Evolutionary conservation across 345 rosid species (phyloP), one percentile per base, ranked within the genome.

Genomic region (Populus davidiana): DNA sequence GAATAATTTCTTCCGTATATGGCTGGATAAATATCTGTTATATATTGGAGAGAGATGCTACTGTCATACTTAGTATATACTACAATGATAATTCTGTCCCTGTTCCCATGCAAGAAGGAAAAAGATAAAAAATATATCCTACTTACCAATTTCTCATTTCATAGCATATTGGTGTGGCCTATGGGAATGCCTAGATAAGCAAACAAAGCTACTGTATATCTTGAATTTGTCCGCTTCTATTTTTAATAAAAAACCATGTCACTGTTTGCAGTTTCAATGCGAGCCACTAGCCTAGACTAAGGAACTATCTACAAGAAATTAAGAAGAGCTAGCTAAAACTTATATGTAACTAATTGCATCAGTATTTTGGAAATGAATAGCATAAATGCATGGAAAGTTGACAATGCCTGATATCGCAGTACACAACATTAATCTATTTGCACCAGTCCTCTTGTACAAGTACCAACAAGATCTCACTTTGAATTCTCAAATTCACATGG

Each of bases 381-480:
- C 54, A 23, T 7, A 39, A 69, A 0, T 33, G 36, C 36, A 43
- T 43, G 52, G 27, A 17, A 69, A 69, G 44, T 59, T 39, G 72
- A 43, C 67, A 71, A 29, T 52, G 35, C 43, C 20, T 33, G 29
- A 25, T 23, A 27, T 16, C 52, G 41, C 38, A 50, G 7, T 16
- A 52, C 61, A 73, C 11, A 70, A 65, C 29, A 33, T 21, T 13
- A 5, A 67, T 69, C 18, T 36, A 35, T 62, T 50, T n/a, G 3
- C 65, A 25, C 43, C 29, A 59, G 33, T 82, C 79, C 49, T 72
- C 83, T 69, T 81, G 78, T 67, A 70, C 87, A 81, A 87, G 87
- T 87, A 87, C 89, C 83, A 72, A 73, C 86, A 75, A 68, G 82
- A 83, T 87, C 89, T 83, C 87, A 81, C 86, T 73, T 59, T 61